Evolutionary conservation across 139 green algal species (phyloP), one percentile per base, ranked within the genome.

Genomic region (Marvania coccoides): DNA sequence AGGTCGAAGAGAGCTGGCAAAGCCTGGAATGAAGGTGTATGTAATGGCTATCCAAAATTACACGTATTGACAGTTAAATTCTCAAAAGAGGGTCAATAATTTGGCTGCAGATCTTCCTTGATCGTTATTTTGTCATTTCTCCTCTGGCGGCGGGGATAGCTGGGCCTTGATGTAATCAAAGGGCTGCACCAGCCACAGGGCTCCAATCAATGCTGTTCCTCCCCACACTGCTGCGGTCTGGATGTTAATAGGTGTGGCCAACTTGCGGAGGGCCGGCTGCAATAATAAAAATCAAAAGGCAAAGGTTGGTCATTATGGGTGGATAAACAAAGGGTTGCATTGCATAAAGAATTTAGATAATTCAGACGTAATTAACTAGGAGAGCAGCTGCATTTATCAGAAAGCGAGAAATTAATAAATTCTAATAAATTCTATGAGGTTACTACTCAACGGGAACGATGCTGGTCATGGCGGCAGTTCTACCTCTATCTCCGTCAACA

Each of bases 1-100:
- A 61, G 23, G 59, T 72, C 5, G 55, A 73, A 19, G 47, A 47
- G 7, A 79, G 76, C 64, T 79, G 72, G 72, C 72, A 79, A 64
- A 54, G 45, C 47, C 47, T 79, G 19, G 72, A 79, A 33, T 79
- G 55, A 77, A 19, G 39, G 57, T 64, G 31, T 19, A 28, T 51
- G 19, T 51, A 51, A 19, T 51, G 19, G 19, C 42, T 19, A 51
- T 51, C 42, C 19, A 51, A 19, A 51, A 51, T 51, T 19, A 19
- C 19, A 51, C 19, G 42, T 19, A 51, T 51, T 19, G 19, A 28
- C 42, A 28, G 19, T 51, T 51, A 51, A 28, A 51, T 51, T 51
- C 19, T 19, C 19, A 51, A 51, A 51, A 51, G 42, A 51, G 19
- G 19, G 42, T 19, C 19, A 51, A 19, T 28, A 51, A 51, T 28